Evolutionary conservation across 2,329 filamentous ascomycete genomes (phyloP).

Genomic region (Epichloe gansuensis): DNA sequence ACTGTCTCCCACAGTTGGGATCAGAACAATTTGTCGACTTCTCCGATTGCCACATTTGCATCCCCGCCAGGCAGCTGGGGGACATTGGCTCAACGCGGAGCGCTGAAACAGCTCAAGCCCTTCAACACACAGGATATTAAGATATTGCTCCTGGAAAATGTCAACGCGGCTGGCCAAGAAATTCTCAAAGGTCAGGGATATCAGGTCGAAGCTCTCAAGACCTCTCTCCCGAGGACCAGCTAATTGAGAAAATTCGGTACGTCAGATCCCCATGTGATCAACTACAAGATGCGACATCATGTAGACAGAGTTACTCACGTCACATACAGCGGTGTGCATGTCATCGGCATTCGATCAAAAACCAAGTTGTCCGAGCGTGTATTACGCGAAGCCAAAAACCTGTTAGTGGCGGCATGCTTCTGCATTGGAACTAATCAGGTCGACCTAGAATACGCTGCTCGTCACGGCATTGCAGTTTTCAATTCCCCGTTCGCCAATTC

Average conservation of each 20-base stretch:
- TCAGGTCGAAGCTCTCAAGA: slow-evolving; percentile 86
- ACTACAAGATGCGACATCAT: neutral
- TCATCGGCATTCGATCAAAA: slow-evolving; percentile 96
- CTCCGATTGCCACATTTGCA: slow-evolving; percentile 63
- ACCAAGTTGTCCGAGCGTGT: slow-evolving; percentile 85
- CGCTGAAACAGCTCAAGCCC: slow-evolving; percentile 73
- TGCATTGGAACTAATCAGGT: slow-evolving; percentile 98
- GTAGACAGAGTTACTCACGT: slow-evolving; percentile 2
- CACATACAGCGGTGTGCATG: slow-evolving; percentile 67
- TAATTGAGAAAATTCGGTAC: slow-evolving; percentile 93
- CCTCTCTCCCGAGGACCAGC: slow-evolving; percentile 78
- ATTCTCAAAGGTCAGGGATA: slow-evolving; percentile 81
- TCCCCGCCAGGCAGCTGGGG: slow-evolving; percentile 57
- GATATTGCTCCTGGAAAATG: slow-evolving; percentile 88
- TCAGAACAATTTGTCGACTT: slow-evolving; percentile 48
- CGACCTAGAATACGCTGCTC: slow-evolving; percentile 70
- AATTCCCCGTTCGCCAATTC: slow-evolving; percentile 99
- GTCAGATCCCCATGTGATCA: slow-evolving; percentile 17
- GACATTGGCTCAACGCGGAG: slow-evolving; percentile 25
- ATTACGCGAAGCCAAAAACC: slow-evolving; percentile 78
- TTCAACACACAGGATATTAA: slow-evolving; percentile 96
- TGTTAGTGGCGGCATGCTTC: slow-evolving; percentile 95
- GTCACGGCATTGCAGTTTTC: slow-evolving; percentile 88
- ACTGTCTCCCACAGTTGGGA: slow-evolving; percentile 47
- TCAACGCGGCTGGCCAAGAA: slow-evolving; percentile 79